Evolutionary conservation across 2,329 filamentous ascomycete species (phyloP), one percentile per base, ranked within the genome.

Genomic region (Penicillium sp.): DNA sequence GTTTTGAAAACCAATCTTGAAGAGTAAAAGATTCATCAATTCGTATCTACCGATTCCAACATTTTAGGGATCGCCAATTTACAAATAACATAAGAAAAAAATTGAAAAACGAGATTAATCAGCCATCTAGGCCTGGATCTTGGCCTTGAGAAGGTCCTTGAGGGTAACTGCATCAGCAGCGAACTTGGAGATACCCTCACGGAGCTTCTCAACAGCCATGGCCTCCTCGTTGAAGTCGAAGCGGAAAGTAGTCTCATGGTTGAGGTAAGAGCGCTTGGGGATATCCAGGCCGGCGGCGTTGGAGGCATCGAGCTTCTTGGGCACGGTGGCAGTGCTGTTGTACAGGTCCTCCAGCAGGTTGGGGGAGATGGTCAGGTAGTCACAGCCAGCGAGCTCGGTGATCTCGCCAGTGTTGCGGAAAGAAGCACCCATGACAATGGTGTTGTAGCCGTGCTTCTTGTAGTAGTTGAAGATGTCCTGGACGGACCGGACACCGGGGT

Each of bases 171-270:
- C 92, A 71, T 99, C 94, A 65, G 94, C 94, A 53, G 94, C 93
- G 71, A 99, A 99, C 82, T 97, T 97, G 84, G 90, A 95, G 83
- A 99, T 99, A 79, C 94, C 94, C 81, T 99, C 94, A 58, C 92
- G 90, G 67, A 99, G 87, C 89, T 99, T 99, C 88, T 97, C 92
- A 63, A 96, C 91, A 59, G 90, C 94, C 94, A 99, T 99, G 77
- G 93, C 89, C 72, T 99, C 91, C 84, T 99, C 94, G 84, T 99
- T 99, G 87, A 99, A 96, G 79, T 92, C 89, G 83, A 97, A 99
- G 76, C 94, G 91, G 92, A 97, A 99, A 43, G 78, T 71, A 47
- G 91, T 69, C 85, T 99, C 94, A 78, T 94, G 82, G 72, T 88
- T 85, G 78, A 99, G 88, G 85, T 96, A 99, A 52, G 80, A 80